Conservation (phyloP, 1,139 yeast species). For the Zygoascus hellenicus region DNA sequence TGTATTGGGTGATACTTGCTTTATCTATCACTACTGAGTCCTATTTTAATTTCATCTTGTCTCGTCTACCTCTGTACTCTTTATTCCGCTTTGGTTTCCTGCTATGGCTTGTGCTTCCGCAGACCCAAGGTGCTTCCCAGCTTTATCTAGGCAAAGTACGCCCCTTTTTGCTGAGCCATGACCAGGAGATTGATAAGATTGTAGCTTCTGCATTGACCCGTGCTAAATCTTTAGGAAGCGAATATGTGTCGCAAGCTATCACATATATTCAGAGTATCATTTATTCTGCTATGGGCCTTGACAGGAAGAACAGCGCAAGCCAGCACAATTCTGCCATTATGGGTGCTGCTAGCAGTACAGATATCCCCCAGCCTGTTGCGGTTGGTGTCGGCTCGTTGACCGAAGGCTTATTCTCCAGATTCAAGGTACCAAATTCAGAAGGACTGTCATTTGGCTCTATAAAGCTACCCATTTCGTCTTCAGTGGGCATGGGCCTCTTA, state of each 20-base stretch:
- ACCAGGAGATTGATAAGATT: conserved; percentile 27
- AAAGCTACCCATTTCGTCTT: conserved; percentile 1
- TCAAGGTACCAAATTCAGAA: conserved; percentile 19
- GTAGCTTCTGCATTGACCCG: conserved; percentile 22
- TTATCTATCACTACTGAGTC: conserved; percentile 40
- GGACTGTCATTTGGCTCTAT: conserved; percentile 7
- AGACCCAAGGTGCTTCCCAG: conserved; percentile 37
- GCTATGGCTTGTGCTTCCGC: conserved; percentile 51
- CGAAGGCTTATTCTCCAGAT: conserved; percentile 23
- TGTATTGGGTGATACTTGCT: conserved; percentile 55
- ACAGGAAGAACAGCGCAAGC: background rate
- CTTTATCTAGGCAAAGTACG: conserved; percentile 30
- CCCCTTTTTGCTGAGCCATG: conserved; percentile 33
- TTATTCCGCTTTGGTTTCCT: conserved; percentile 37
- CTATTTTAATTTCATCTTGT: conserved; percentile 37
- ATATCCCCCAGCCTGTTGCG: background rate
- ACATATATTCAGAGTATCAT: conserved; percentile 7
- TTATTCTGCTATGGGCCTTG: conserved; percentile 4
- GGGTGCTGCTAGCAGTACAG: conserved; percentile 4
- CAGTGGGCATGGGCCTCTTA: conserved; percentile 9
- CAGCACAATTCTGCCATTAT: conserved; percentile 18
- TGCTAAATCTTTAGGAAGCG: conserved; percentile 21
- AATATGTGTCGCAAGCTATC: conserved; percentile 19
- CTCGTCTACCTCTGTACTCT: conserved; percentile 47
- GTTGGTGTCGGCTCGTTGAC: background rate